A percentile compares a stretch with the other conserved stretches of the same genome.
Conservation (phyloP, 169 alveolate genomes). For the Eimeria maxima region DNA sequence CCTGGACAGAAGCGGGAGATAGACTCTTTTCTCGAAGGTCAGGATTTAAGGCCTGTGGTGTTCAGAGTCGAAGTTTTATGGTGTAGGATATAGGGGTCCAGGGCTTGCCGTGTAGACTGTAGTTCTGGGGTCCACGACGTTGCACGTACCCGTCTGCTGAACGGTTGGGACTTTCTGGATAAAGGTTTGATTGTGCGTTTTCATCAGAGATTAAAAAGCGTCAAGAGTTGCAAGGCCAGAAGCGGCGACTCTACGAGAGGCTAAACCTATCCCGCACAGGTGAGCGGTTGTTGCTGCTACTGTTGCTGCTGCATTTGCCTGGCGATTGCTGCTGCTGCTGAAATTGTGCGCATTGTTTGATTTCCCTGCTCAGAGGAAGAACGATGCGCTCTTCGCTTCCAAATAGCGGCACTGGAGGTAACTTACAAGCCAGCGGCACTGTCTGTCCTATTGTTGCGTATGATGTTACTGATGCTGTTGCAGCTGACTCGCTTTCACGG, state of each 20-base stretch:
- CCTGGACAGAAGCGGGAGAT: slow-evolving; percentile 85
- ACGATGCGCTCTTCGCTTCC: slow-evolving; percentile 78
- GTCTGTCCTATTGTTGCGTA: not conserved
- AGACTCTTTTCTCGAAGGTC: slow-evolving; percentile 89
- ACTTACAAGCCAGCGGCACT: not conserved
- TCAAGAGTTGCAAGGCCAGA: slow-evolving; percentile 69
- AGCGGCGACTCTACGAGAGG: slow-evolving; percentile 73
- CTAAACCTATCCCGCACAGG: slow-evolving; percentile 76
- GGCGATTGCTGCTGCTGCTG: not conserved
- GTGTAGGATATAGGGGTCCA: slow-evolving; percentile 25
- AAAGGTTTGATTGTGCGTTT: not conserved
- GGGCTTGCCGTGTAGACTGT: slow-evolving; percentile 22
- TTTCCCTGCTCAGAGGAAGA: slow-evolving; percentile 59
- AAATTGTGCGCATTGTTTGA: not conserved
- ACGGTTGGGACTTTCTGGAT: not conserved
- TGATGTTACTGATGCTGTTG: not conserved
- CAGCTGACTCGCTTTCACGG: not conserved
- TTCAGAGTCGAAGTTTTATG: slow-evolving; percentile 9
- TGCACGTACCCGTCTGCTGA: not conserved
- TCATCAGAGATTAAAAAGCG: slow-evolving; percentile 62
- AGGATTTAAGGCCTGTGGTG: slow-evolving; percentile 44
- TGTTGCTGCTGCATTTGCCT: not conserved
- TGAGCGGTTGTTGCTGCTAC: not conserved
- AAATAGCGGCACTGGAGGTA: slow-evolving; percentile 76
- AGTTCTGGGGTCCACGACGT: not conserved